Evolutionary conservation across 1,284 basidiomycete species (phyloP).

Genomic region (Austroboletus novae-zelandiae): DNA sequence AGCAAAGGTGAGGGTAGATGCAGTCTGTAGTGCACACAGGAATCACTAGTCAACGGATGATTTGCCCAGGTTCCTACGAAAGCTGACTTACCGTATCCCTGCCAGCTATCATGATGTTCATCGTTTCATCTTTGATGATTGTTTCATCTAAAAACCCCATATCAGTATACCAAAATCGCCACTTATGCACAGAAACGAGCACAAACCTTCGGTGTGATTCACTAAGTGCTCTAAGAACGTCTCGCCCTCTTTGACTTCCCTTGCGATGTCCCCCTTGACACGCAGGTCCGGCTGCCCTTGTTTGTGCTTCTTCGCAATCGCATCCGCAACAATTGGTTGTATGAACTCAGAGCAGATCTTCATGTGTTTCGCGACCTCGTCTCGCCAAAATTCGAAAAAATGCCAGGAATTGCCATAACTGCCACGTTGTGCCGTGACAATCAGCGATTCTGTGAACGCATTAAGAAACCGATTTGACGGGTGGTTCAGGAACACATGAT

Average conservation of each 20-base stretch:
- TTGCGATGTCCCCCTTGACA: background rate
- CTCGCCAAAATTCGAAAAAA: slow-evolving; percentile 23
- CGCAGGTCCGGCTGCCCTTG: background rate
- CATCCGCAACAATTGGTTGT: slow-evolving; percentile 29
- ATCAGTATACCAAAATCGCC: slow-evolving; percentile 3
- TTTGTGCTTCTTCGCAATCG: slow-evolving; percentile 26
- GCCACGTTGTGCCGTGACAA: slow-evolving; percentile 6
- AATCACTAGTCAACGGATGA: background rate
- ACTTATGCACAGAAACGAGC: background rate
- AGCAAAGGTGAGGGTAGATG: slow-evolving; percentile 48
- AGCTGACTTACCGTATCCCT: slow-evolving; percentile 36
- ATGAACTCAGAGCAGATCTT: slow-evolving; percentile 24
- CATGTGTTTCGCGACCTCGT: slow-evolving; percentile 18
- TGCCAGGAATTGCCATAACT: slow-evolving; percentile 26
- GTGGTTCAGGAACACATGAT: slow-evolving; percentile 12
- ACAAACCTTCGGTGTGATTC: slow-evolving; percentile 6
- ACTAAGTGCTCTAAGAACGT: slow-evolving; percentile 33
- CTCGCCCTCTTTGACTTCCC: slow-evolving; percentile 17
- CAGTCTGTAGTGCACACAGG: slow-evolving; percentile 37
- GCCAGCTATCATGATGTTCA: slow-evolving; percentile 43
- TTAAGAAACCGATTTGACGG: slow-evolving; percentile 26
- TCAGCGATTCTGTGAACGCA: slow-evolving; percentile 25
- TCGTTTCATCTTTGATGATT: slow-evolving; percentile 37
- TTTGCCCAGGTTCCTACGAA: background rate
- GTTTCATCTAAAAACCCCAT: slow-evolving; percentile 24